Conservation (phyloP, 768 basidiomycete species). For the Strobilomyces dryophilus region DNA sequence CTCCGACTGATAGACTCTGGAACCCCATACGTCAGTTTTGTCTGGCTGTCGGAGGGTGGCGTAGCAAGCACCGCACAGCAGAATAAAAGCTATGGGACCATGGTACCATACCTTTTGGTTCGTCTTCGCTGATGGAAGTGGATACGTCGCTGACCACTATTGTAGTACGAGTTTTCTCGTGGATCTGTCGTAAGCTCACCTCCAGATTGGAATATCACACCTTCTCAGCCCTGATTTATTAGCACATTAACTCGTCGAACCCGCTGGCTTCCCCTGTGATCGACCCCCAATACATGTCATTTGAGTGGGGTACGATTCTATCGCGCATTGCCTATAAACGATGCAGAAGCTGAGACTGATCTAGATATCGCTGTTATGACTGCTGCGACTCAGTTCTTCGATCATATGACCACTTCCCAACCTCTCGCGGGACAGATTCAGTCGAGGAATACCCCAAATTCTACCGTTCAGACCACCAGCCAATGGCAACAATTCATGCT, state of each 20-base stretch:
- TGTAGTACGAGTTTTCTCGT: not conserved
- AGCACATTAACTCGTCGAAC: not conserved
- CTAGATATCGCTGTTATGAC: not conserved
- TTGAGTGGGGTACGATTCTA: not conserved
- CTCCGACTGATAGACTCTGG: not conserved
- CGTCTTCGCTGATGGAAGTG: not conserved
- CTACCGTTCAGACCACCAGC: not conserved
- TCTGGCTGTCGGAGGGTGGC: not conserved
- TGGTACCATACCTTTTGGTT: not conserved
- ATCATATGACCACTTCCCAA: not conserved
- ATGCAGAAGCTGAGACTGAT: not conserved
- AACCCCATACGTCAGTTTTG: not conserved
- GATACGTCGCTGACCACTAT: not conserved
- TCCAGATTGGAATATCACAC: not conserved
- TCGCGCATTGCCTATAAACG: too few relatives aligned
- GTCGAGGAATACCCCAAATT: not conserved
- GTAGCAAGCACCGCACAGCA: not conserved
- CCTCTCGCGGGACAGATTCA: not conserved
- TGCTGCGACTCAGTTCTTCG: not conserved
- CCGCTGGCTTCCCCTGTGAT: not conserved
- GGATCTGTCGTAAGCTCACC: not conserved
- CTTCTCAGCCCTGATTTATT: not conserved
- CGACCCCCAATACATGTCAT: not conserved
- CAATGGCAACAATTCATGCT: conserved; percentile 1
- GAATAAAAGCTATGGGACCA: not conserved